Base-by-base conservation (phyloP, 345 rosid genomes). In the Lenwebbia sp. region DNA sequence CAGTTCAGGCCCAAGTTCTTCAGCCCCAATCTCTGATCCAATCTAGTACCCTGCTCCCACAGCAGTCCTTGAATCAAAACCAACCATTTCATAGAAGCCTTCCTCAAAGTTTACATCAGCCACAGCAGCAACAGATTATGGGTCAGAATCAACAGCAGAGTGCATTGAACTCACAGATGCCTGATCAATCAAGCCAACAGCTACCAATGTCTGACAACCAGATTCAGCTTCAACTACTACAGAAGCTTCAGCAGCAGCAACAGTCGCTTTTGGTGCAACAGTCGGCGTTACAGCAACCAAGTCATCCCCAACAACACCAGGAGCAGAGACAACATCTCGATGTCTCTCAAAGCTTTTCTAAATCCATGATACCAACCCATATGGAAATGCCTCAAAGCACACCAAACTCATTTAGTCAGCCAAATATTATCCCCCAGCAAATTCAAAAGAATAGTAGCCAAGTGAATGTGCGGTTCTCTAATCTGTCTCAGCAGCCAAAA, bases 171-270 rank as follows among this genome's bases (percentile, higher is more conserved):
- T 51, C 90, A 9, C 93, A 88, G 86, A 70, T 91, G 89, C 87
- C 91, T 44, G 94, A 91, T 89, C 95, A 87, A 83, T 70, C 89
- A 33, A 91, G 84, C 88, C 94, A 88, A 62, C 92, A 91, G 53
- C 75, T 88, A 57, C 94, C 90, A 82, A 85, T 92, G 84, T 30
- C 96, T 65, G 92, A 94, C 84, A 92, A 86, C 85, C 94, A 93
- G 87, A 83, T 91, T 86, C 98, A 92, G 87, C 86, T 91, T 88
- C 99, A 95, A 87, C 83, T 95, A 85, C 85, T 96, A 87, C 98
- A 96, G 91, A 94, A 94, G 89, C 91, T 95, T 90, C 99, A 93
- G 84, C 94, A 93, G 87, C 96, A 93, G 83, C 93, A 91, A 44
- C 95, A 92, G 86, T 87, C 93, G 54, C 74, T 91, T 88, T 84